Evolutionary conservation across 1,284 basidiomycete species (phyloP), one percentile per base, ranked within the genome.

Genomic region (Puccinia triticina): DNA sequence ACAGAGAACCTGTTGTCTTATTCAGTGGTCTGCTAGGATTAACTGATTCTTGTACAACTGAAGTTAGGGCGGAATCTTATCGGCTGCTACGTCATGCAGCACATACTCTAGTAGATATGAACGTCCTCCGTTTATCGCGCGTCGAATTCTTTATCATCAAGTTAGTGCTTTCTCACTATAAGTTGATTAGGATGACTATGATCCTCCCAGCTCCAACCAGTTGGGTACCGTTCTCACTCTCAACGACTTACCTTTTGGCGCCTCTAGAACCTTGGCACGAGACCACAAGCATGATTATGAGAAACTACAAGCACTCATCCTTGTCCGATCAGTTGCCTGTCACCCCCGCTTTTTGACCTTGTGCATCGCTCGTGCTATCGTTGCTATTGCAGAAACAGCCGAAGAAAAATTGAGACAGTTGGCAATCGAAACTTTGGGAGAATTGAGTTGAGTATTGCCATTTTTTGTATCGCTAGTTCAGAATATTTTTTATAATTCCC

Each of bases 281-380:
- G 96, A 98, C 86, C 92, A 91, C 85, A 93, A 94, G 85, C 89
- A 92, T 84, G 90, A 92, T 0, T 89, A 92, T 1, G 96, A 99
- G 88, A 93, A 95, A 86, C 94, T 98, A 86, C 95, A 98, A 87
- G 94, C 91, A n/a, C 91, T 99, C 85, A 94, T 94, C 84, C 91
- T 98, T 29, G 91, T 98, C 71, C 92, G 96, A n/a, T 89, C 91
- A 1, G 91, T 96, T 59, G 90, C 96, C 29, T 91, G 79, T 71
- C 29, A 79, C 84, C 37, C 81, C 84, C 50, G 55, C 34, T 61
- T 82, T 1, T 73, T 85, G 4, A 83, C 84, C 0, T 92, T 94
- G 83, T 90, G 92, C 10, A 89, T 97, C 61, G 91, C 96, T 88
- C 91, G 97, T 48, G 92, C 94, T 1, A 88, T 99, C 14, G 92